phyloP scores from a whole-genome alignment of 179 eudicot species.

The Patellifolia procumbens region DNA sequence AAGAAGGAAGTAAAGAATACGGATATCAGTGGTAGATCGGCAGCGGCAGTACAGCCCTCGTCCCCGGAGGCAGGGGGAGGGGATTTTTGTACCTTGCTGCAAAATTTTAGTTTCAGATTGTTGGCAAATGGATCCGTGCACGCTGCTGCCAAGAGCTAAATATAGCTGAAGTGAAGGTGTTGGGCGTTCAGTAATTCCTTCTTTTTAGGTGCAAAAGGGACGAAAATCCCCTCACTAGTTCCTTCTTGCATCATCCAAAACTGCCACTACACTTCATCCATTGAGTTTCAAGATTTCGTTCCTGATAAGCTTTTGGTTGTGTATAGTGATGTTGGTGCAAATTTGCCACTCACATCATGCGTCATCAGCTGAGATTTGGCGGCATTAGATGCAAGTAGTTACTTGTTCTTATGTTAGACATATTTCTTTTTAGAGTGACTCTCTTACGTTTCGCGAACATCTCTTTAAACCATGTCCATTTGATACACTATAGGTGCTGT shows the following conservation, averaged over 20 bases:
- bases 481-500: background rate
- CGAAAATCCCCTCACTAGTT: too few species aligned
- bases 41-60: too few species aligned
- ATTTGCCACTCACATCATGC: background rate
- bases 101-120: background rate
- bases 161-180: background rate
- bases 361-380: background rate
- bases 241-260: background rate
- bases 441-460: background rate
- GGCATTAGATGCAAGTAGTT: background rate
- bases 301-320: background rate
- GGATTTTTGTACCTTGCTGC: too few species aligned
- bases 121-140: background rate
- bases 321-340: background rate
- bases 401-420: background rate
- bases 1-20: conserved; percentile 6
- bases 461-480: background rate
- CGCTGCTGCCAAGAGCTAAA: background rate
- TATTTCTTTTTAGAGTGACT: background rate
- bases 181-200: background rate
- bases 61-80: too few species aligned
- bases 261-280: background rate
- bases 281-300: background rate
- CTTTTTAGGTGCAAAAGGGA: too few species aligned
- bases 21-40: too few species aligned